Conservation (phyloP, 345 rosid species). For the Durio zibethinus region DNA sequence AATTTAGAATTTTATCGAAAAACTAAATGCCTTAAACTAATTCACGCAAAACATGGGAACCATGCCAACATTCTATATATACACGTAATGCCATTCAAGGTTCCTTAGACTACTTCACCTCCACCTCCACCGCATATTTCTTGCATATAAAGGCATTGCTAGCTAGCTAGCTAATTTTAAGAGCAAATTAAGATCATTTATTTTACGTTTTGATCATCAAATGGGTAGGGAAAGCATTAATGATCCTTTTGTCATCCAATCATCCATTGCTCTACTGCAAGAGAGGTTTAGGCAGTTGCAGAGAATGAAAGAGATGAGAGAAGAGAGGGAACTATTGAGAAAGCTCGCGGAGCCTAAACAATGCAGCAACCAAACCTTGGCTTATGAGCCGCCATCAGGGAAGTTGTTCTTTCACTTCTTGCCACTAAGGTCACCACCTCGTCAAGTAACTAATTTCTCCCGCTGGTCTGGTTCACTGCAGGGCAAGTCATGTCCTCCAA, state of each 20-base stretch:
- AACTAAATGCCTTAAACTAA: slow-evolving; percentile 34
- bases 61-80: slow-evolving; percentile 29
- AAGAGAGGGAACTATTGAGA: slow-evolving; percentile 48
- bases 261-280: slow-evolving; percentile 67
- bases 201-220: background rate
- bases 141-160: background rate
- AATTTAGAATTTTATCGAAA: slow-evolving; percentile 46
- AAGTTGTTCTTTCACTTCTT: slow-evolving; percentile 50
- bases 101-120: slow-evolving; percentile 6
- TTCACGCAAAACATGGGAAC: slow-evolving; percentile 17
- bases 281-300: slow-evolving; percentile 70
- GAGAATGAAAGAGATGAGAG: slow-evolving; percentile 59
- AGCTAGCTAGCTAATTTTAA: background rate
- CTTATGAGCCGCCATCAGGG: slow-evolving; percentile 41
- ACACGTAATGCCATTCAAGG: slow-evolving; percentile 12
- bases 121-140: slow-evolving; percentile 10
- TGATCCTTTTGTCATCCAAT: slow-evolving; percentile 43
- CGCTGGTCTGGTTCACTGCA: slow-evolving; percentile 22
- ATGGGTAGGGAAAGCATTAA: slow-evolving; percentile 41
- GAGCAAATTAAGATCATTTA: background rate
- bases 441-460: slow-evolving; percentile 26
- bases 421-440: slow-evolving; percentile 25
- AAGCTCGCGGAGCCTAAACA: slow-evolving; percentile 32
- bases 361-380: slow-evolving; percentile 16
- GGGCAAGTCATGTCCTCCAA: background rate